A percentile compares a stretch with the other conserved stretches of the same genome.
Evolutionary conservation across 164 flowering plant species (phyloP).

Genomic region (Stephania yunnanensis): DNA sequence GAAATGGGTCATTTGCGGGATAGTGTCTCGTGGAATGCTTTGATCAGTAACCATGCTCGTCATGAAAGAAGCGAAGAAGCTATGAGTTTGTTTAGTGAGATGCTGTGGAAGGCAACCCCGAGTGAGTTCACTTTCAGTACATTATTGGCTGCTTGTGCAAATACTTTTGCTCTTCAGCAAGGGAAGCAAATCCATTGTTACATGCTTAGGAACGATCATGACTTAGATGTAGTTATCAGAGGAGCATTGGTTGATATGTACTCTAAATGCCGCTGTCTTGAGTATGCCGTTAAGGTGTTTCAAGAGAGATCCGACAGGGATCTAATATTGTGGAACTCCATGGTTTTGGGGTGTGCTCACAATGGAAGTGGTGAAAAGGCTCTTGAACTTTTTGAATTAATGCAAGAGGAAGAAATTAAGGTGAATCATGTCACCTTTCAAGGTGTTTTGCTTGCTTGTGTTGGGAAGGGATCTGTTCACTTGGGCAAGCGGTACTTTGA

Average conservation of each 20-base stretch:
- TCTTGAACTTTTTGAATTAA: conserved; percentile 32
- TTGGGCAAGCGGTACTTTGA: conserved; percentile 38
- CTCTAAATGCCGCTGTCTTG: conserved; percentile 40
- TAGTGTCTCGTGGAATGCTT: conserved; percentile 45
- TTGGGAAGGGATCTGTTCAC: conserved; percentile 36
- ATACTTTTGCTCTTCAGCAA: conserved; percentile 36
- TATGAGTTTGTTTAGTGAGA: conserved; percentile 35
- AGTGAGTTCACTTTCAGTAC: conserved; percentile 44
- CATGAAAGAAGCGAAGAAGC: conserved; percentile 48
- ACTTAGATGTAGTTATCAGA: conserved; percentile 32
- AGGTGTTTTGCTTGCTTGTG: conserved; percentile 47
- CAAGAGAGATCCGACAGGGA: conserved; percentile 24
- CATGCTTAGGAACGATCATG: conserved; percentile 44
- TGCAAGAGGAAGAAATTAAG: conserved; percentile 36
- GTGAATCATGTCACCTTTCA: conserved; percentile 52
- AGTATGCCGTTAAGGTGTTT: conserved; percentile 33
- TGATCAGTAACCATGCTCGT: conserved; percentile 36
- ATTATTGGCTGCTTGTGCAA: conserved; percentile 54
- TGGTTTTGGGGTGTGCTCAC: conserved; percentile 31
- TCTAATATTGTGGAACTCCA: conserved; percentile 43
- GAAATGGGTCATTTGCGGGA: conserved; percentile 36
- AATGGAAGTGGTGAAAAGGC: conserved; percentile 29
- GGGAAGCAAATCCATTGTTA: conserved; percentile 62
- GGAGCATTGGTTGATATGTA: conserved; percentile 61
- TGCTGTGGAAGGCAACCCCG: conserved; percentile 47